Conservation (phyloP, 495 filamentous ascomycete genomes). For the Aspergillus panamensis region DNA sequence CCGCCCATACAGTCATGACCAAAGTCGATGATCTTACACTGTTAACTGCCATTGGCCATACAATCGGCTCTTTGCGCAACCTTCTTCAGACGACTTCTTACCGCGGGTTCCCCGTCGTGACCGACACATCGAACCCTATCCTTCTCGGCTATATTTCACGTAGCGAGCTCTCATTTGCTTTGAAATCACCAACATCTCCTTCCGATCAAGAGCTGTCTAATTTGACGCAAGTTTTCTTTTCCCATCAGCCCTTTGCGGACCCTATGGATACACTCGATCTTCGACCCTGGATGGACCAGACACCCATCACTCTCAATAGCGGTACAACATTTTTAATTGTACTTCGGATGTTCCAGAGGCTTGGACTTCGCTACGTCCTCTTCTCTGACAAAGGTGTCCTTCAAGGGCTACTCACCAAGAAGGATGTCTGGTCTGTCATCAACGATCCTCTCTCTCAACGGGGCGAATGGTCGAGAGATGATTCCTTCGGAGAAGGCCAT, state of each 20-base stretch:
- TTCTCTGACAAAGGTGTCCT: conserved; percentile 79
- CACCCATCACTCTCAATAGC: conserved; percentile 82
- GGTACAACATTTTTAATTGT: conserved; percentile 73
- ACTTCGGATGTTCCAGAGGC: conserved; percentile 86
- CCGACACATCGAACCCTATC: conserved; percentile 61
- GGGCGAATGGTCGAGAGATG: conserved; percentile 32
- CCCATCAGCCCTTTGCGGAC: conserved; percentile 76
- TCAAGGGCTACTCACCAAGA: conserved; percentile 89
- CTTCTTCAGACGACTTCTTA: conserved; percentile 72
- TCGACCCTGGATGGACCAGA: conserved; percentile 97
- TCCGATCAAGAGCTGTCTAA: conserved; percentile 55
- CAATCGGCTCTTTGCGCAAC: conserved; percentile 65
- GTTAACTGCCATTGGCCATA: conserved; percentile 79
- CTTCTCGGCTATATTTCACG: conserved; percentile 92
- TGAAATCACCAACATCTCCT: conserved; percentile 47
- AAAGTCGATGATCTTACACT: conserved; percentile 84
- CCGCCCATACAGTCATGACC: conserved; percentile 84
- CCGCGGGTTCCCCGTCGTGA: conserved; percentile 90
- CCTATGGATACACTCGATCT: conserved; percentile 77
- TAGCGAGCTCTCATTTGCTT: conserved; percentile 78
- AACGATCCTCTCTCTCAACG: conserved; percentile 68
- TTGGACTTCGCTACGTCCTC: conserved; percentile 86
- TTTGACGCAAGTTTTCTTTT: conserved; percentile 78
- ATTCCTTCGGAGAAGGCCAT: conserved; percentile 36
- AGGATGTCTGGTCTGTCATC: conserved; percentile 94